phyloP scores from a whole-genome alignment of 2,329 filamentous ascomycete genomes.

The Stagonosporopsis vannaccii region DNA sequence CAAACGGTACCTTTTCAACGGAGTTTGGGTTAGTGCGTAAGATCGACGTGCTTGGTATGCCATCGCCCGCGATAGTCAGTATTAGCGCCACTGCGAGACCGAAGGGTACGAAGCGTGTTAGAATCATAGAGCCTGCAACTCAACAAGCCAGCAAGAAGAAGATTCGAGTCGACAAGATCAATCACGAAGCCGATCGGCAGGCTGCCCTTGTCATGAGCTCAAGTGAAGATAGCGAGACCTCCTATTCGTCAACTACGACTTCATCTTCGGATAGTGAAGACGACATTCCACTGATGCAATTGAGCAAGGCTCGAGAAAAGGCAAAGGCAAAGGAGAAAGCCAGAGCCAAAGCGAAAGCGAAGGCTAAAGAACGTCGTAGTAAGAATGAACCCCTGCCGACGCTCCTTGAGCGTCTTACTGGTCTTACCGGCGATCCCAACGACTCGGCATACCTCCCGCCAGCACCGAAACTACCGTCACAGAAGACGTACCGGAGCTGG shows the following conservation, averaged over 20 bases:
- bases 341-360: constrained; percentile 18
- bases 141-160: constrained; percentile 30
- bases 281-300: constrained; percentile 10
- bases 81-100: background rate
- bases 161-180: constrained; percentile 1
- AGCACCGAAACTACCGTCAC: constrained; percentile 19
- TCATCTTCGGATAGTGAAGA: constrained; percentile 23
- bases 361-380: constrained; percentile 15
- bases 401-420: constrained; percentile 44
- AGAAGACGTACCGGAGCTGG: constrained; percentile 17
- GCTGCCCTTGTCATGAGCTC: background rate
- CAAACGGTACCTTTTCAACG: constrained; percentile 57
- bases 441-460: constrained; percentile 35
- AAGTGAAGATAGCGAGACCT: constrained; percentile 20
- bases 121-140: constrained; percentile 21
- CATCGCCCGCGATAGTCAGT: background rate
- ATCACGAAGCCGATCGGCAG: background rate
- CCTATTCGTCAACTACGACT: constrained; percentile 3
- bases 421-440: constrained; percentile 44
- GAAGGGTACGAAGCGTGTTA: constrained; percentile 32
- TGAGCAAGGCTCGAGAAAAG: background rate
- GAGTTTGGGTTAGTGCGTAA: constrained; percentile 29
- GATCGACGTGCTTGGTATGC: constrained; percentile 15
- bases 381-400: constrained; percentile 29
- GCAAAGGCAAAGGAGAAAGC: constrained; percentile 2